Evolutionary conservation across 176 grass and related monocot species (phyloP).

Genomic region (Triticum dicoccoides): DNA sequence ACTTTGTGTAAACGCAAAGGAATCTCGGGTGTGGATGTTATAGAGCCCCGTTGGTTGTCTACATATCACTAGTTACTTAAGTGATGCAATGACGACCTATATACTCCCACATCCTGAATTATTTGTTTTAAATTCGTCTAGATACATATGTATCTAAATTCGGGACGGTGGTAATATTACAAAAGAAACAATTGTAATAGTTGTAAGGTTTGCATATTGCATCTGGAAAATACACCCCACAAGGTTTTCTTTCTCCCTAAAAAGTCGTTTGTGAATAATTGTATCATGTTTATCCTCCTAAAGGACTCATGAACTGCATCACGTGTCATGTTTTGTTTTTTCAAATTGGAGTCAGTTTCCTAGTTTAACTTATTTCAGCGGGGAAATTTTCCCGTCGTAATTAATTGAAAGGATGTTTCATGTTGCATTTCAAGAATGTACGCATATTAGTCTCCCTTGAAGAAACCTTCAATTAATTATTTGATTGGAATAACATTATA

Average conservation of each 20-base stretch:
- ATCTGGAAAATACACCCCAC: too few species aligned
- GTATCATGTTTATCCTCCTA: neutral
- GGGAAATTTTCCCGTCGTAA: neutral
- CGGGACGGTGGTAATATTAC: neutral
- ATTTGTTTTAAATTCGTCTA: too few species aligned
- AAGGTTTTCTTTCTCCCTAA: neutral
- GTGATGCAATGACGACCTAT: neutral
- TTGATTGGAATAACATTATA: neutral
- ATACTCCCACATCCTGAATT: neutral
- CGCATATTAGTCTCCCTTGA: neutral
- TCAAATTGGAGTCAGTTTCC: neutral
- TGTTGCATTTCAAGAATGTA: neutral
- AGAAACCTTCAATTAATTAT: neutral
- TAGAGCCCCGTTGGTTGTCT: neutral
- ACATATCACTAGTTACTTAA: neutral
- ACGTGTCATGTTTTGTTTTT: neutral
- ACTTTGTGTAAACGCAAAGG: neutral
- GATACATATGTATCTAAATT: too few species aligned
- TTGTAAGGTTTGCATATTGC: too few species aligned
- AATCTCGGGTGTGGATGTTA: conserved; percentile 9
- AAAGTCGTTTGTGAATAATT: too few species aligned
- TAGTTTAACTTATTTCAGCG: too few species aligned
- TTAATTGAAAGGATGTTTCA: neutral
- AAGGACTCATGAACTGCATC: neutral
- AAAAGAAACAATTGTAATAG: neutral